Percentiles rank a stretch among this genome's conserved stretches.
phyloP scores from a whole-genome alignment of 129 eudicot genomes.

The Flaveria robusta region DNA sequence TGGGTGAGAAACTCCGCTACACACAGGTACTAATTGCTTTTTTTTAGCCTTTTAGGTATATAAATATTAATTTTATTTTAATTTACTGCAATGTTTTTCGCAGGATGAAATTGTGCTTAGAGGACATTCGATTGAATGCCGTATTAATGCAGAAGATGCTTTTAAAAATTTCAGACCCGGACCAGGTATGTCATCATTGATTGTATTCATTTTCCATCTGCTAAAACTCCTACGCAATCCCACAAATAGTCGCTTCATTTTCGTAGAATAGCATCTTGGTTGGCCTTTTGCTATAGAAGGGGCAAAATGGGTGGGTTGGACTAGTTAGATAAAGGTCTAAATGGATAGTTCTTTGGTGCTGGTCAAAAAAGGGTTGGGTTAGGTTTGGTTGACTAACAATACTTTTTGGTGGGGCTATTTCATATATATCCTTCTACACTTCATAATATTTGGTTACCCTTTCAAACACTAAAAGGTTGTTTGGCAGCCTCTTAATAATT shows the following conservation, averaged over 20 bases:
- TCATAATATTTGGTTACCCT: background rate
- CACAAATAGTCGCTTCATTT: background rate
- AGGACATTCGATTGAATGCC: slow-evolving; percentile 98
- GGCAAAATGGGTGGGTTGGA: background rate
- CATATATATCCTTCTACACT: background rate
- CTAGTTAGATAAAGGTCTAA: background rate
- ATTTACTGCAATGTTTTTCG: slow-evolving; percentile 18
- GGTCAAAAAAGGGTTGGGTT: background rate
- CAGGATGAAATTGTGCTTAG: slow-evolving; percentile 92
- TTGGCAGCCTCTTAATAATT: too few species aligned
- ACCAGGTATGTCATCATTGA: slow-evolving; percentile 60
- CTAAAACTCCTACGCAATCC: background rate
- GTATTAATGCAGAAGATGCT: slow-evolving; percentile 98
- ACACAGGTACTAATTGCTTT: slow-evolving; percentile 57
- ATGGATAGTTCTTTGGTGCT: background rate
- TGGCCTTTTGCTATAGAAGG: slow-evolving; percentile 2
- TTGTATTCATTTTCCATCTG: background rate
- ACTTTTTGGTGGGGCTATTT: background rate
- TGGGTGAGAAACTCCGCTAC: slow-evolving; percentile 87
- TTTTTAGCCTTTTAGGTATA: background rate
- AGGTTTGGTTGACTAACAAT: background rate
- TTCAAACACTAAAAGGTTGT: background rate
- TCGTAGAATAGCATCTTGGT: background rate
- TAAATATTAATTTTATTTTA: slow-evolving; percentile 10
- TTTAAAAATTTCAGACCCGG: slow-evolving; percentile 97